Evolutionary conservation across 352 stramenopile species (phyloP).

Genomic region (Pythium rishiriense): DNA sequence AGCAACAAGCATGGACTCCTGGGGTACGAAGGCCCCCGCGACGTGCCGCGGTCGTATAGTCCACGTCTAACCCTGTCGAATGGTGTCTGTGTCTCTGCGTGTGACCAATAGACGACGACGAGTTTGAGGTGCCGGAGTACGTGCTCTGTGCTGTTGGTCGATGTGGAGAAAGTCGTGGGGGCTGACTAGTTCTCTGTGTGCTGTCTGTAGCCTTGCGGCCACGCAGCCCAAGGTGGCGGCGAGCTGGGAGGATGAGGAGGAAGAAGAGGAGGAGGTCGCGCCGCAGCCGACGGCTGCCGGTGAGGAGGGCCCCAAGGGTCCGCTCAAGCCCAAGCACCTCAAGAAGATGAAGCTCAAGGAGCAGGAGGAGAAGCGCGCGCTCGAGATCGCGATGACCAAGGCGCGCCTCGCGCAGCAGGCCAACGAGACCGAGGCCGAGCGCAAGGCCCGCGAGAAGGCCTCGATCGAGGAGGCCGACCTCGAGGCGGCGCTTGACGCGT

Average conservation of each 20-base stretch:
- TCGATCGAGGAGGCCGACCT: constrained; percentile 72
- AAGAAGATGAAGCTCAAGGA: constrained; percentile 89
- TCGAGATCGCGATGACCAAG: constrained; percentile 77
- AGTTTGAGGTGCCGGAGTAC: constrained; percentile 77
- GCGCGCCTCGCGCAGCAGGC: constrained; percentile 69
- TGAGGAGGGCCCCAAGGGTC: constrained; percentile 43
- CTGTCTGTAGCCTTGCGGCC: constrained; percentile 28
- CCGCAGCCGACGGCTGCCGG: constrained; percentile 10
- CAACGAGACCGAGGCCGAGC: constrained; percentile 61
- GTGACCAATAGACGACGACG: constrained; percentile 61
- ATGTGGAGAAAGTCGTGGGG: background rate
- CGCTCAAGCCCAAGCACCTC: constrained; percentile 82
- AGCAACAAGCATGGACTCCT: constrained; percentile 65
- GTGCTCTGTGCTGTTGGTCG: constrained; percentile 2
- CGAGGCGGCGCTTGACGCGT: constrained; percentile 74
- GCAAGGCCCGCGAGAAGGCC: constrained; percentile 55
- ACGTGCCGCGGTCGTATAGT: too few species aligned
- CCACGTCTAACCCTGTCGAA: constrained; percentile 8
- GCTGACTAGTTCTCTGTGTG: background rate
- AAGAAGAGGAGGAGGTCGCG: constrained; percentile 53
- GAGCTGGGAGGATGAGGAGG: constrained; percentile 84
- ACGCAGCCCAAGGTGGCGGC: constrained; percentile 42
- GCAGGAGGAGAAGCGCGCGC: constrained; percentile 78
- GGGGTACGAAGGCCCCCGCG: constrained; percentile 43
- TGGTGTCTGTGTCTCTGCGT: background rate